Evolutionary conservation across 2,329 filamentous ascomycete species (phyloP), one percentile per base, ranked within the genome.

Genomic region (Fusarium incarnatum): DNA sequence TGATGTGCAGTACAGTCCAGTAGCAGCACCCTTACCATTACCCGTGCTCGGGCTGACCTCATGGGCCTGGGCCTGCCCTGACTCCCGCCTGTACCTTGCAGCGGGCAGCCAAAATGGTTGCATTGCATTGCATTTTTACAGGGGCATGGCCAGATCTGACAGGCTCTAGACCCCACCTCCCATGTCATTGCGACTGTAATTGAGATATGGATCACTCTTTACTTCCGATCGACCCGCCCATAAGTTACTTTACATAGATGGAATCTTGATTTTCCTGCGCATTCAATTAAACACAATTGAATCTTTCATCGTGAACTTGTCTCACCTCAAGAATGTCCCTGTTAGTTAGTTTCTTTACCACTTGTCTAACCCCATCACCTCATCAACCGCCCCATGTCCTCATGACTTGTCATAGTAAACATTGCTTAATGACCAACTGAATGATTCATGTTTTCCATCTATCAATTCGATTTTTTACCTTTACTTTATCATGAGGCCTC

Each of bases 301-400:
- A 48, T 55, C 28, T 25, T 30, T 12, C 25, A 60, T 61, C 37
- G 18, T 50, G 28, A 41, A 45, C 28, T 48, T 67, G 67, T 70
- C 67, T 70, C 56, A 63, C 37, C n/a, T 58, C n/a, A 70, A 70
- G 67, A 70, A 70, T 70, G 67, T 41, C 37, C 28, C 16, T 52
- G 22, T 41, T 28, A 37, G 34, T 37, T n/a, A 20, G 30, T 40
- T 58, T 54, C 40, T 34, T 53, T 41, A 65, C 25, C 20, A 25
- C 22, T 46, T 58, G 60, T 50, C 30, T 28, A 6, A 59, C 15
- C 25, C 56, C 50, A 67, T 37, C 67, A 70, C 66, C 67, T 37
- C 34, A 37, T 37, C 34, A 37, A 37, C 34, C 1, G 20, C n/a
- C 34, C 20, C 56, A 52, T 49, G 20, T 34, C 46, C 28, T 56